A percentile compares a stretch with the other conserved stretches of the same genome.
phyloP scores from a whole-genome alignment of 1,139 yeast genomes.

The Lodderomyces theae region DNA sequence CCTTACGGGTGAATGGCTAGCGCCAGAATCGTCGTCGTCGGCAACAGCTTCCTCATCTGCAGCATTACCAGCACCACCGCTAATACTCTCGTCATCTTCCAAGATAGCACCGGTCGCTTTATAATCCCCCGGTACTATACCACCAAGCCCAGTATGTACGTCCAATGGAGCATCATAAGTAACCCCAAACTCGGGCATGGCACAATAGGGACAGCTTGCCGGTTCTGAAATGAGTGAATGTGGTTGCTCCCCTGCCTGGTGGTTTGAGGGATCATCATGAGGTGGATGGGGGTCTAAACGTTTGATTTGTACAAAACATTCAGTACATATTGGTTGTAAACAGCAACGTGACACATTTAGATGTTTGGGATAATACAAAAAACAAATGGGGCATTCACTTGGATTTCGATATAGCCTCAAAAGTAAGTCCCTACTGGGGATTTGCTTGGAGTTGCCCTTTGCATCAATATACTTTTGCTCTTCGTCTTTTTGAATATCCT shows the following conservation, averaged over 20 bases:
- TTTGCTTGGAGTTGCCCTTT: slow-evolving; percentile 10
- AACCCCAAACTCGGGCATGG: slow-evolving; percentile 81
- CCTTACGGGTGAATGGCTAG: slow-evolving; percentile 2
- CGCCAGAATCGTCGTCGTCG: slow-evolving; percentile 5
- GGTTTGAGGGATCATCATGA: slow-evolving; percentile 52
- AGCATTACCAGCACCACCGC: too few relatives aligned
- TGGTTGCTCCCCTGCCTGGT: slow-evolving; percentile 37
- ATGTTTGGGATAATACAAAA: slow-evolving; percentile 76
- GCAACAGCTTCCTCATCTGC: slow-evolving; percentile 15
- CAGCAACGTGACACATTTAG: slow-evolving; percentile 88
- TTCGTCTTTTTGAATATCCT: slow-evolving; percentile 53
- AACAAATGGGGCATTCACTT: slow-evolving; percentile 92
- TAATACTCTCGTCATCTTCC: slow-evolving; percentile 8
- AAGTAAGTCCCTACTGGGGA: slow-evolving; percentile 31
- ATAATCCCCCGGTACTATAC: slow-evolving; percentile 40
- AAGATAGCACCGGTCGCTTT: slow-evolving; percentile 8
- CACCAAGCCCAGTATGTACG: slow-evolving; percentile 54
- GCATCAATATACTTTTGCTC: slow-evolving; percentile 46
- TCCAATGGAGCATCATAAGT: slow-evolving; percentile 65
- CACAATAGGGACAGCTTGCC: slow-evolving; percentile 92
- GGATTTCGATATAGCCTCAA: slow-evolving; percentile 58
- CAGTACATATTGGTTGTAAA: slow-evolving; percentile 89
- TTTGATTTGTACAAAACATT: slow-evolving; percentile 94
- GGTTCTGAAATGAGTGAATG: slow-evolving; percentile 78
- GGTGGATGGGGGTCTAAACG: slow-evolving; percentile 95